phyloP scores from a whole-genome alignment of 345 rosid genomes.

The Turnera subulata region DNA sequence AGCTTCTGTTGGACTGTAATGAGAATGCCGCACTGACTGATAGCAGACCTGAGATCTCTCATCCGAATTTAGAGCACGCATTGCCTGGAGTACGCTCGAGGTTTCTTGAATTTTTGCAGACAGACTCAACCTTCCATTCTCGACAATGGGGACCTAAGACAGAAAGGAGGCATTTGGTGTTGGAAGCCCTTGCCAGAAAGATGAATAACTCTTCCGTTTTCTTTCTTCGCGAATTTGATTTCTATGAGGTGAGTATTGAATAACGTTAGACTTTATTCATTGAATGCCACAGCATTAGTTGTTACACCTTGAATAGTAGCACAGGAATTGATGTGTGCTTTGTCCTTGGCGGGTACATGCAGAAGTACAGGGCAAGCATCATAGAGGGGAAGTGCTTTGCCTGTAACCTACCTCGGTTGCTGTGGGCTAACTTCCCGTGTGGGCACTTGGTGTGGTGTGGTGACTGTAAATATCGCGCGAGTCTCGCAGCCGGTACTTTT shows the following conservation, averaged over 20 bases:
- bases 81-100: not conserved
- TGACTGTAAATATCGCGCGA: constrained; percentile 42
- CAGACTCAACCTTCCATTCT: constrained; percentile 19
- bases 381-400: constrained; percentile 50
- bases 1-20: constrained; percentile 12
- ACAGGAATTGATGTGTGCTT: not conserved
- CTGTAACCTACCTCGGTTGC: constrained; percentile 43
- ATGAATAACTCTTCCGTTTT: constrained; percentile 39
- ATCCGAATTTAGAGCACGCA: constrained; percentile 11
- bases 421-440: constrained; percentile 73
- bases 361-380: constrained; percentile 11
- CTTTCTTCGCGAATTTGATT: constrained; percentile 76
- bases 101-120: constrained; percentile 24
- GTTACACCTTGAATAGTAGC: not conserved
- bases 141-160: constrained; percentile 12
- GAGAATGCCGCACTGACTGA: constrained; percentile 19
- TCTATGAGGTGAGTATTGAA: constrained; percentile 45
- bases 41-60: constrained; percentile 5
- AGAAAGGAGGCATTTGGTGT: constrained; percentile 43
- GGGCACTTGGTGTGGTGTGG: constrained; percentile 70
- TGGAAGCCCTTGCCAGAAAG: constrained; percentile 44
- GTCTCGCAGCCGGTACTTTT: constrained; percentile 20
- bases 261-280: not conserved
- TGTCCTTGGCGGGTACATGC: not conserved
- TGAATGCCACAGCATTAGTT: not conserved